Evolutionary conservation across 805 yeast species (phyloP).

Genomic region (Wickerhamiella kazuoi): DNA sequence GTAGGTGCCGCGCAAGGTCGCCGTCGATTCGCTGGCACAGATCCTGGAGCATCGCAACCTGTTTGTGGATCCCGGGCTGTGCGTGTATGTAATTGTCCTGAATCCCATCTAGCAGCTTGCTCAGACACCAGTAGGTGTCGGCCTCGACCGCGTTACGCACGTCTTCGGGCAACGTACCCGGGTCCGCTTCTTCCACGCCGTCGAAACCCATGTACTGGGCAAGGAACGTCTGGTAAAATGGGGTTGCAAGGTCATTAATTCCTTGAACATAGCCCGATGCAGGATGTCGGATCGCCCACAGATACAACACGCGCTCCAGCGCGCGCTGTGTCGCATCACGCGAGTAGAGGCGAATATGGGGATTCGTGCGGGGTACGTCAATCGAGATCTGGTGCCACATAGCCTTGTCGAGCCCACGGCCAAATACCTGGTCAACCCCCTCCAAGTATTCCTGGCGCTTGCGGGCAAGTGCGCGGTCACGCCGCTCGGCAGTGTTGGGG

Average conservation of each 20-base stretch:
- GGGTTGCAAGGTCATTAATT: constrained; percentile 83
- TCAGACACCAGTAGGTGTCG: constrained; percentile 92
- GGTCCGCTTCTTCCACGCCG: constrained; percentile 39
- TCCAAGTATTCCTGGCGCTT: constrained; percentile 75
- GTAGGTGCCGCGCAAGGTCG: constrained; percentile 55
- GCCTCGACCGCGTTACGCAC: constrained; percentile 66
- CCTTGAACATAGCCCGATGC: constrained; percentile 98
- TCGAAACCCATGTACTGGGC: constrained; percentile 39
- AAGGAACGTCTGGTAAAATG: constrained; percentile 76
- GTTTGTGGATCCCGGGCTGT: constrained; percentile 91
- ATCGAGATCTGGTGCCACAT: constrained; percentile 93
- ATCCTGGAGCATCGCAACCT: constrained; percentile 56
- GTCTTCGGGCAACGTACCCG: constrained; percentile 38
- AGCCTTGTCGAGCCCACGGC: constrained; percentile 46
- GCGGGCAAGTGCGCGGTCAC: constrained; percentile 48
- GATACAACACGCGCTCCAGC: constrained; percentile 60
- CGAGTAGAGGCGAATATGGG: constrained; percentile 57
- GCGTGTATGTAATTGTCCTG: constrained; percentile 96
- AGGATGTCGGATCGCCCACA: constrained; percentile 95
- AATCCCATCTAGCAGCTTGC: constrained; percentile 78
- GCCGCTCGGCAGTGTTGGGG: constrained; percentile 68
- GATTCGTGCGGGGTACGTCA: constrained; percentile 89
- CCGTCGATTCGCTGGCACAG: constrained; percentile 66
- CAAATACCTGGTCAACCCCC: constrained; percentile 51
- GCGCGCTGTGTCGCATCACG: constrained; percentile 56